Base-by-base conservation (phyloP, 2,329 filamentous ascomycete genomes). In the Neurospora sp. region DNA sequence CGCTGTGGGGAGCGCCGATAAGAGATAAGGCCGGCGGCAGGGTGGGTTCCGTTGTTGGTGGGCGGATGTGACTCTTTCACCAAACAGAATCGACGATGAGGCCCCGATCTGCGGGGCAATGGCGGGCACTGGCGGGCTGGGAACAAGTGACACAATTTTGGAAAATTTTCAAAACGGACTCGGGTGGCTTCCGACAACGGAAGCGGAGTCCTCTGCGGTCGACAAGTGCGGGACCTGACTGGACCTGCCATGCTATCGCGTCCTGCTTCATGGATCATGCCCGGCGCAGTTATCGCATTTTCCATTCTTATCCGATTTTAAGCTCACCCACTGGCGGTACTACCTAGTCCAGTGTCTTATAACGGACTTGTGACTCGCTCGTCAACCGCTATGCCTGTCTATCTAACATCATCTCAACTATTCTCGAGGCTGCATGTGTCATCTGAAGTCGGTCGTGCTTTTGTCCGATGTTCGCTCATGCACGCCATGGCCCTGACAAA, bases 1-100 rank as follows among this genome's bases (percentile, higher is more conserved):
- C 68, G 33, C 8, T 66, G 73, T 72, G 74, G 74, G 71, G 72
- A 72, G 33, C 12, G 23, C 23, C 65, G 68, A 69, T 69, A 69
- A 67, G 68, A 67, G 41, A 69, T 69, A 67, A 67, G 65, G 39
- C 23, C 62, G 46, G 43, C 62, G 46, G 17, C 46, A 43, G 46
- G 41, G 46, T 62, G 36, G 36, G 11, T 28, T 28, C 28, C 28
- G 28, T 62, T 41, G 36, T 39, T 67, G 19, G 37, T 67, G 37
- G 38, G 39, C 37, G 39, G 23, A 8, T 39, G 68, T 69, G 68
- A 69, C 68, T 69, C 68, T 69, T 69, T 69, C 46, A 57, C 46
- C 46, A 57, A 62, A 33, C 52, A 62, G 23, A 62, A 62, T 62
- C 52, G 52, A 62, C 52, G 52, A 62, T 62, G 52, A 62, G 52